Evolutionary conservation across 768 basidiomycete species (phyloP), one percentile per base, ranked within the genome.

Genomic region (Ramaria rubella): DNA sequence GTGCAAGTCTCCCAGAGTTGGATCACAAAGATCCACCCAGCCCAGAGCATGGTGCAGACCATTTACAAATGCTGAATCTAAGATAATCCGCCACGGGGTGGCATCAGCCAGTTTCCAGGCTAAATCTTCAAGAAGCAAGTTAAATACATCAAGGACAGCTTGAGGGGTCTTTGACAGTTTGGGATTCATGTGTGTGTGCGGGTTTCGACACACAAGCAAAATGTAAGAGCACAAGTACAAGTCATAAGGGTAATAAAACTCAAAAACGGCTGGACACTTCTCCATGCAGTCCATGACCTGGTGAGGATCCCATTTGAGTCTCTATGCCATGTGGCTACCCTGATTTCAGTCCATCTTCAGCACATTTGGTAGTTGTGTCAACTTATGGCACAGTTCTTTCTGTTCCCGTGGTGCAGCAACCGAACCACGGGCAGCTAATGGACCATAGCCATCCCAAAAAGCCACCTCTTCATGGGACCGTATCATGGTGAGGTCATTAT

Each of bases 51-150:
- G 12, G 0, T 59, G 63, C 12, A 64, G 49, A 8, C 50, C 49
- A 5, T 14, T 8, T 40, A 67, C 63, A 45, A 69, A 69, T 1
- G 61, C 65, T 9, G 61, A 62, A 36, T 69, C 63, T 8, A 64
- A 33, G 36, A 67, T 42, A 12, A 67, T 60, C n/a, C 60, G 61
- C n/a, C 62, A 55, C 14, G 68, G 68, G 11, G 68, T 69, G 14
- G 64, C 63, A 54, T 69, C 67, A 0, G 65, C 64, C 0, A 69
- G 63, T 52, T 63, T 62, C 68, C 68, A 69, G 9, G 56, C 61
- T 38, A 69, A 44, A 4, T 52, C 36, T 3, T 50, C 42, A 5
- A 69, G 42, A 11, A 68, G 27, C 3, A 51, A 45, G 14, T 45
- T 7, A 12, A 67, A 65, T 6, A 64, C 31, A 17, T 59, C 56